phyloP scores from a whole-genome alignment of 495 filamentous ascomycete species.

The Podospora pseudopauciseta region DNA sequence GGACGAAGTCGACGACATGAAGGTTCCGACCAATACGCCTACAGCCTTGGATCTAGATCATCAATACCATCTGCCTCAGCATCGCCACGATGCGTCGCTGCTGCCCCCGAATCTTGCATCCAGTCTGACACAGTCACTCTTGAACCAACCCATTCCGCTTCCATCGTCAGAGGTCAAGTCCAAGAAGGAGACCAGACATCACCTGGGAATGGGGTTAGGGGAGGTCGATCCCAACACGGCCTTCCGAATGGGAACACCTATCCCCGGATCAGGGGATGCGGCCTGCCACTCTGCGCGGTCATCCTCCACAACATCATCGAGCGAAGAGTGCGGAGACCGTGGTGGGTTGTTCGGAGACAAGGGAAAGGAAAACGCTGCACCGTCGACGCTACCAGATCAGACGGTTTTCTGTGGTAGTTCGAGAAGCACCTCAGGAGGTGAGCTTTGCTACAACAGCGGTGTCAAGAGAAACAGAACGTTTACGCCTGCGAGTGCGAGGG shows the following conservation, averaged over 20 bases:
- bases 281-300: constrained; percentile 25
- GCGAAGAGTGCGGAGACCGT: not conserved
- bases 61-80: constrained; percentile 6
- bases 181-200: constrained; percentile 38
- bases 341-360: not conserved
- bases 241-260: constrained; percentile 17
- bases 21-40: constrained; percentile 42
- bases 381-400: not conserved
- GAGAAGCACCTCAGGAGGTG: not conserved
- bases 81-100: not conserved
- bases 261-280: constrained; percentile 22
- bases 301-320: not conserved
- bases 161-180: constrained; percentile 37
- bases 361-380: not conserved
- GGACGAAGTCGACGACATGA: constrained; percentile 32
- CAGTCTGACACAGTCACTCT: constrained; percentile 40
- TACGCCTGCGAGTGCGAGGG: constrained; percentile 42
- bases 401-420: not conserved
- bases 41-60: constrained; percentile 20
- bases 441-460: constrained; percentile 1
- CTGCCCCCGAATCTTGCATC: constrained; percentile 37
- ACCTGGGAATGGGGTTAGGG: constrained; percentile 5
- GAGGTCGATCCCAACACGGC: constrained; percentile 10
- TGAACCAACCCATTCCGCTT: constrained; percentile 43
- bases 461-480: constrained; percentile 44